Evolutionary conservation across 2,329 filamentous ascomycete species (phyloP).

Genomic region (Cadophora gregata): DNA sequence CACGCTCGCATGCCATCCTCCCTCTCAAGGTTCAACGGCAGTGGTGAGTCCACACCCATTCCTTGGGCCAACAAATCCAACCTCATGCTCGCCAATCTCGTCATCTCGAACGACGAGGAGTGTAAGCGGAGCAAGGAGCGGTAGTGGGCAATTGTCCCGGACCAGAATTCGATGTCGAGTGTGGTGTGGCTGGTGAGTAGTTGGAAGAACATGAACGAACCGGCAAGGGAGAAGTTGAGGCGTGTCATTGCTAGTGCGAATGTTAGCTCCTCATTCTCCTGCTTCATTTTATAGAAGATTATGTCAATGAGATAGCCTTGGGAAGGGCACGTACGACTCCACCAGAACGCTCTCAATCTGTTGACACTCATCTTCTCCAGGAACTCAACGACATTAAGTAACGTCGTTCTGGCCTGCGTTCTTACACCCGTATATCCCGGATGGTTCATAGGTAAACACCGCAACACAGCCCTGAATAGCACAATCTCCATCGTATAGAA

Average conservation of each 20-base stretch:
- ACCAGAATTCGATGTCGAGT: conserved; percentile 38
- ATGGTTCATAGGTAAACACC: conserved; percentile 30
- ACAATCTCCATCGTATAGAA: conserved; percentile 37
- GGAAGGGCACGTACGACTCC: conserved; percentile 36
- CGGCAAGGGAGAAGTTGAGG: conserved; percentile 36
- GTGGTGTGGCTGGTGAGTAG: conserved; percentile 37
- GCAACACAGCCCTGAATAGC: conserved; percentile 34
- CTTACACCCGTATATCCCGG: conserved; percentile 28
- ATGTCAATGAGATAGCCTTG: not conserved
- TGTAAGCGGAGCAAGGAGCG: conserved; percentile 33
- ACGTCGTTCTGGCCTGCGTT: conserved; percentile 26
- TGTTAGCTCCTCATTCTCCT: not conserved
- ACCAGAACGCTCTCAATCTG: conserved; percentile 38
- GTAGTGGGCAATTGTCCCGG: conserved; percentile 36
- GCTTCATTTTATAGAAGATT: not conserved
- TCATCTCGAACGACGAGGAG: conserved; percentile 32
- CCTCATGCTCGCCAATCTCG: conserved; percentile 34
- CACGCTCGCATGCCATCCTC: not conserved
- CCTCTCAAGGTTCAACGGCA: conserved; percentile 3
- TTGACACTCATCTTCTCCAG: conserved; percentile 37
- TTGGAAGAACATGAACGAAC: conserved; percentile 39
- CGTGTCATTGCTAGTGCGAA: conserved; percentile 31
- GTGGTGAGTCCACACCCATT: conserved; percentile 33
- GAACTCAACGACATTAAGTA: conserved; percentile 32
- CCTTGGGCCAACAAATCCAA: conserved; percentile 37